phyloP scores from a whole-genome alignment of 805 yeast species.

The Teunomyces stri region DNA sequence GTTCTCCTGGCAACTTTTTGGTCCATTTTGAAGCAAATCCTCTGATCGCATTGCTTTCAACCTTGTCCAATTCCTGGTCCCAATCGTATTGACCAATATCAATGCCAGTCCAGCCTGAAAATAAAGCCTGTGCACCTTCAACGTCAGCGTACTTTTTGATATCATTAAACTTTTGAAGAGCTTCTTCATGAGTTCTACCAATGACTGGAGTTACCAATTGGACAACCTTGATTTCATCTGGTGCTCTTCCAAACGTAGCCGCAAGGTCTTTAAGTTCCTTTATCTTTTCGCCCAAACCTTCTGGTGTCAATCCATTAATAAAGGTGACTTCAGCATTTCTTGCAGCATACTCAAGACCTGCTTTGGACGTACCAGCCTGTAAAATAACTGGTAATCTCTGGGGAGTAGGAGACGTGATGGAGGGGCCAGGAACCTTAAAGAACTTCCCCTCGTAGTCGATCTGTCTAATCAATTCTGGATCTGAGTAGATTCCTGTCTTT shows the following conservation, averaged over 20 bases:
- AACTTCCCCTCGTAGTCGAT: conserved; percentile 41
- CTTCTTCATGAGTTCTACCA: conserved; percentile 43
- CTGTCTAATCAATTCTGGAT: conserved; percentile 39
- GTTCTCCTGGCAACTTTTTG: conserved; percentile 24
- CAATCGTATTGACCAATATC: conserved; percentile 34
- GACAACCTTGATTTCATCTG: conserved; percentile 35
- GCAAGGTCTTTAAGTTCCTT: conserved; percentile 31
- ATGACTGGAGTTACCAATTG: conserved; percentile 36
- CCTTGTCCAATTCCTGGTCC: conserved; percentile 29
- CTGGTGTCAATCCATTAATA: conserved; percentile 34
- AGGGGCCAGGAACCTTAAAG: conserved; percentile 44
- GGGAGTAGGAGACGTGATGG: conserved; percentile 41
- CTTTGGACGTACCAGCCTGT: conserved; percentile 45
- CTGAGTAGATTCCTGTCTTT: conserved; percentile 30
- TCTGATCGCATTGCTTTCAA: conserved; percentile 30
- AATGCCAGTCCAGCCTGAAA: conserved; percentile 41
- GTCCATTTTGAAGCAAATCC: conserved; percentile 35
- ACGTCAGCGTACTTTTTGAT: conserved; percentile 31
- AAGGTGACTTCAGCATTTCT: conserved; percentile 44
- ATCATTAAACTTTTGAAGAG: conserved; percentile 33
- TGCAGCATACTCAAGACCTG: conserved; percentile 43
- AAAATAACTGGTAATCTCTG: conserved; percentile 44
- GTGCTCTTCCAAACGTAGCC: conserved; percentile 32
- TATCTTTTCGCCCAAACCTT: conserved; percentile 23
- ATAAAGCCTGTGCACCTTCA: conserved; percentile 43